Base-by-base conservation (phyloP, 208 protist genomes). In the Trypanosomatidae sp. region DNA sequence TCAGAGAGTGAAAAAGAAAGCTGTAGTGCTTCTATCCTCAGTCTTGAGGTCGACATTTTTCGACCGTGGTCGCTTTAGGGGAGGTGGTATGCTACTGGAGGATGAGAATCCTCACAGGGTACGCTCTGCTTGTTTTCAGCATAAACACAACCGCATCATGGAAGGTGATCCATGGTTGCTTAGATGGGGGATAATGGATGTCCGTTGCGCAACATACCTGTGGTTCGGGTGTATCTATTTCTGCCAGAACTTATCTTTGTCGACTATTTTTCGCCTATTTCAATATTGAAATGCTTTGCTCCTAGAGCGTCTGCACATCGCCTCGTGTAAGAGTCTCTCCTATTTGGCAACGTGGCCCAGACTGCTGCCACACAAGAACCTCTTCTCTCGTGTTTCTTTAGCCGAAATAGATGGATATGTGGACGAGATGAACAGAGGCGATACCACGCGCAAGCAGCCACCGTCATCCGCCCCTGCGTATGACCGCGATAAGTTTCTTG, bases 401-500 rank as follows among this genome's bases (percentile, higher is more conserved):
- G 9, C 36, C 36, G 12, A 65, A 3, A 15, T 30, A 30, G 7
- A 65, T 47, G 9, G 17, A 8, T 2, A 71, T n/a, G 49, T n/a
- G 3, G 3, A 22, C 2, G 10, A 4, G 17, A 79, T 79, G 74
- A 69, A 73, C 39, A 65, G 39, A 39, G 36, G 15, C n/a, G 67
- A 72, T 13, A 22, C 8, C 8, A 22, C 25, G 28, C 33, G 30
- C 9, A 69, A 69, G 9, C 22, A 36, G 4, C 1, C 8, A 3
- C 22, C 30, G 49, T 33, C 19, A n/a, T 39, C 30, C 56, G 6
- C 46, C 1, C 7, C 30, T 22, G 50, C 22, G 8, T 79, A 79
- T 33, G 75, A 74, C 36, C 68, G 69, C 12, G 41, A 50, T 1
- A 49, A 50, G 43, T 79, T 74, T 50, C 25, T 68, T 6, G 69